Conservation (phyloP, 164 flowering plant genomes). For the Akebia trifoliata region DNA sequence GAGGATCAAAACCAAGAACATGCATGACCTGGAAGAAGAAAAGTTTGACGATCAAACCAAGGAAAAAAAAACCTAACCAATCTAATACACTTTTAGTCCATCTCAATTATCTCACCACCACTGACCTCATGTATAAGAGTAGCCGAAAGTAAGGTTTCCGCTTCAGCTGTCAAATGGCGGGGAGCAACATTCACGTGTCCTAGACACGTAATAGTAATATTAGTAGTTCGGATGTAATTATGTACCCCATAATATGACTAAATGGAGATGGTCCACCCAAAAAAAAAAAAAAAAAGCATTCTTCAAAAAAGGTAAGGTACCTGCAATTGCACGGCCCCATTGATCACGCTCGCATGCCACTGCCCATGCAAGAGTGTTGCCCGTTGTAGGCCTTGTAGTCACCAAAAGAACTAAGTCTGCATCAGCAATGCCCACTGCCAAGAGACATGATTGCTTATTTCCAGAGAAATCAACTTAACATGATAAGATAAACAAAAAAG, state of each 20-base stretch:
- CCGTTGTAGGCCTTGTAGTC: slow-evolving; percentile 97
- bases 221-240: not conserved
- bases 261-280: not conserved
- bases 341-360: slow-evolving; percentile 99
- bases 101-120: slow-evolving; percentile 2
- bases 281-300: not conserved
- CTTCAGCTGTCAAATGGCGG: slow-evolving; percentile 99
- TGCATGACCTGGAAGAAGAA: slow-evolving; percentile 76
- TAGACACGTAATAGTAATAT: slow-evolving; percentile 18
- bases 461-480: not conserved
- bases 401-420: slow-evolving; percentile 95
- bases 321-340: slow-evolving; percentile 99
- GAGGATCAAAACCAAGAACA: slow-evolving; percentile 99
- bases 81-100: not conserved
- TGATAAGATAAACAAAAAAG: not conserved
- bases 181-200: slow-evolving; percentile 99
- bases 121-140: slow-evolving; percentile 97
- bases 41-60: slow-evolving; percentile 10
- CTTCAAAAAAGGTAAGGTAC: slow-evolving; percentile 27
- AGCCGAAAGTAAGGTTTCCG: slow-evolving; percentile 94
- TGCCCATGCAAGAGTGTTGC: slow-evolving; percentile 99
- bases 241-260: not conserved
- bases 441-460: not conserved
- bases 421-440: slow-evolving; percentile 85
- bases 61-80: not conserved